Evolutionary conservation across 192 early-diverging fungal species (phyloP).

Genomic region (Backusella circina): DNA sequence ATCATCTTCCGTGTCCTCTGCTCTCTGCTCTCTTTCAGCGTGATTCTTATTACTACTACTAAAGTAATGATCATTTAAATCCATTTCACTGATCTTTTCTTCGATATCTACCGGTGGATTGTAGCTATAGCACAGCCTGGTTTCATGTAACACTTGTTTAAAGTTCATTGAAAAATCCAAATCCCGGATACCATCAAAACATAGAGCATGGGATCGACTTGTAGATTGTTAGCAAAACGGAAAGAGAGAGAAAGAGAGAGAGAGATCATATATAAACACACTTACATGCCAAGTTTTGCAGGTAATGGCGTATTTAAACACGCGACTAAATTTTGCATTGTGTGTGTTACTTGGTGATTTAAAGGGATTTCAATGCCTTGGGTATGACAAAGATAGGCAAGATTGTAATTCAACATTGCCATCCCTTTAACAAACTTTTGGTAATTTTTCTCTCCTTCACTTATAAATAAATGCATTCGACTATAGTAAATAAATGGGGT

Average conservation of each 20-base stretch:
- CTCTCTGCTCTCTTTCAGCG: background rate
- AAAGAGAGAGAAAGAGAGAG: background rate
- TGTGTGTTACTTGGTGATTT: conserved; percentile 42
- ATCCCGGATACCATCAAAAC: conserved; percentile 6
- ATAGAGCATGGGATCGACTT: conserved; percentile 31
- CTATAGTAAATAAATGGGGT: conserved; percentile 15
- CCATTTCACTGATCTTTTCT: background rate
- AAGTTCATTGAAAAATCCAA: conserved; percentile 20
- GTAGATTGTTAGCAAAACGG: background rate
- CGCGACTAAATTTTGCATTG: conserved; percentile 42
- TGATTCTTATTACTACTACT: background rate
- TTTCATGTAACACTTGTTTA: conserved; percentile 24
- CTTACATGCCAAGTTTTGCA: conserved; percentile 45
- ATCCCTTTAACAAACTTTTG: conserved; percentile 41
- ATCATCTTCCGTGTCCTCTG: background rate
- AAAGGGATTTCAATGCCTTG: conserved; percentile 51
- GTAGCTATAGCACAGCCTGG: conserved; percentile 12
- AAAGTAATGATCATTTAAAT: conserved; percentile 1
- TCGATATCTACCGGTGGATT: background rate
- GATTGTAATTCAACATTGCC: conserved; percentile 53
- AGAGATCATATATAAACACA: background rate
- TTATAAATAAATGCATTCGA: conserved; percentile 44
- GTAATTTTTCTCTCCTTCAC: conserved; percentile 35
- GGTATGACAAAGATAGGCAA: conserved; percentile 55
- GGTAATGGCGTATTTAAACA: conserved; percentile 39